These are phyloP conservation scores for Iris macrosiphon DNA, from an alignment of 106 monocot genomes.

Conservation along the genomic window DNA sequence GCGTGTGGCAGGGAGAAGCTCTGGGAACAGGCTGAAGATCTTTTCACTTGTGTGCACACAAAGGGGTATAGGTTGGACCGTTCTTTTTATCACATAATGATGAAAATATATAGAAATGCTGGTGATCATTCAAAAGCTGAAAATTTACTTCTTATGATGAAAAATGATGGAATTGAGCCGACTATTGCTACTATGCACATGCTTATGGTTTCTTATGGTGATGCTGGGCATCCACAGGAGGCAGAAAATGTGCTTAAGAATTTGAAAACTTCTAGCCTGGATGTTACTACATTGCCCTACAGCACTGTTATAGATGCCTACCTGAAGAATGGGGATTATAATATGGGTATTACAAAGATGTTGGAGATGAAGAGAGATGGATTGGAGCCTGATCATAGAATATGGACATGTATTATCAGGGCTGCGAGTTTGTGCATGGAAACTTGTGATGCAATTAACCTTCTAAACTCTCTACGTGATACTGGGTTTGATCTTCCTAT, in stretches of 20 bases:
- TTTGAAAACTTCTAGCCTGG: constrained; percentile 54
- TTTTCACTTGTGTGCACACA: constrained; percentile 51
- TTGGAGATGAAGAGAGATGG: constrained; percentile 74
- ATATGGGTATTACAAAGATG: constrained; percentile 55
- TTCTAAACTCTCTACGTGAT: constrained; percentile 51
- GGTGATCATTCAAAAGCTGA: constrained; percentile 78
- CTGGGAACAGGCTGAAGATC: constrained; percentile 81
- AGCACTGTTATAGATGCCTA: constrained; percentile 95
- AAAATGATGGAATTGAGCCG: constrained; percentile 70
- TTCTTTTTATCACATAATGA: constrained; percentile 83
- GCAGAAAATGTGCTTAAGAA: constrained; percentile 78
- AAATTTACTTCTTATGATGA: constrained; percentile 66
- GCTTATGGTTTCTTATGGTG: constrained; percentile 87
- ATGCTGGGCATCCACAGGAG: constrained; percentile 64
- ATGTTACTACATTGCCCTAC: constrained; percentile 67
- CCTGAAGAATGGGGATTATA: constrained; percentile 72
- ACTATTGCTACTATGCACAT: constrained; percentile 96
- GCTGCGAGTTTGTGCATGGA: constrained; percentile 87
- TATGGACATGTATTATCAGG: constrained; percentile 95
- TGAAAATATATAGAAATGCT: constrained; percentile 88
- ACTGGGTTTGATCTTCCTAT: constrained; percentile 84
- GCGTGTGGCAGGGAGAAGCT: constrained; percentile 70
- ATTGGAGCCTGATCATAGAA: constrained; percentile 74
- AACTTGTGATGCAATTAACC: constrained; percentile 49
- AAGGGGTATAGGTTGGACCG: constrained; percentile 58